Conservation (phyloP, 192 early-diverging fungal genomes). For the Helicostylum pulchrum region DNA sequence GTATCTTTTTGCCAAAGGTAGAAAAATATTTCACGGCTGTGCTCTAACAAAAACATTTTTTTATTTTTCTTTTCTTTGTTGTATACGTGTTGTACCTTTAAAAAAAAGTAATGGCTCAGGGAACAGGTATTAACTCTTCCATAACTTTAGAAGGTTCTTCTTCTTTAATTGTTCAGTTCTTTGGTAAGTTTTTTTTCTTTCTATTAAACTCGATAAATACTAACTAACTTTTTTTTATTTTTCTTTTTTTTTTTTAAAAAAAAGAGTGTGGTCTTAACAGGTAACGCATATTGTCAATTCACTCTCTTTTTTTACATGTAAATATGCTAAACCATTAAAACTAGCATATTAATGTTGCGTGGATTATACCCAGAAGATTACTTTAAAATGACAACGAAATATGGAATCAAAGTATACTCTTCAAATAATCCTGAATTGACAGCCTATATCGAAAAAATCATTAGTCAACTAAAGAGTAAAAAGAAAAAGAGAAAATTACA, state of each 20-base stretch:
- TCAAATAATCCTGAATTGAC: slow-evolving; percentile 69
- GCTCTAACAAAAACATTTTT: too few species aligned
- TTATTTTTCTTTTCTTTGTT: too few species aligned
- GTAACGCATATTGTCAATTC: too few species aligned
- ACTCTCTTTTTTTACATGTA: too few species aligned
- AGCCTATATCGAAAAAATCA: slow-evolving; percentile 72
- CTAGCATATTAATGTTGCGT: slow-evolving; percentile 86
- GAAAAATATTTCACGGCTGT: too few species aligned
- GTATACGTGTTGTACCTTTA: too few species aligned
- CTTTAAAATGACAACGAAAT: slow-evolving; percentile 83
- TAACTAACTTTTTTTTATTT: too few species aligned
- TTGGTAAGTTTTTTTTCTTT: slow-evolving; percentile 46
- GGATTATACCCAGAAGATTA: slow-evolving; percentile 92
- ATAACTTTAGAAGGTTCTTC: slow-evolving; percentile 87
- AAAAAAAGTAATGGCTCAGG: background rate
- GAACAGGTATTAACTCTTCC: background rate
- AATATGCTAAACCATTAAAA: too few species aligned
- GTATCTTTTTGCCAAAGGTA: too few species aligned
- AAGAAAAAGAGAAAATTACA: background rate
- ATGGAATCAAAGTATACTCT: slow-evolving; percentile 82
- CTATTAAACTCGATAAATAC: background rate
- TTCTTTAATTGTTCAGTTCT: slow-evolving; percentile 84
- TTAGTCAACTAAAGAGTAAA: slow-evolving; percentile 78
- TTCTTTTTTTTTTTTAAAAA: background rate
- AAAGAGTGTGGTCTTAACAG: background rate